Evolutionary conservation across 257 asterid genomes (phyloP).

Genomic region (Ehretia macrophylla): DNA sequence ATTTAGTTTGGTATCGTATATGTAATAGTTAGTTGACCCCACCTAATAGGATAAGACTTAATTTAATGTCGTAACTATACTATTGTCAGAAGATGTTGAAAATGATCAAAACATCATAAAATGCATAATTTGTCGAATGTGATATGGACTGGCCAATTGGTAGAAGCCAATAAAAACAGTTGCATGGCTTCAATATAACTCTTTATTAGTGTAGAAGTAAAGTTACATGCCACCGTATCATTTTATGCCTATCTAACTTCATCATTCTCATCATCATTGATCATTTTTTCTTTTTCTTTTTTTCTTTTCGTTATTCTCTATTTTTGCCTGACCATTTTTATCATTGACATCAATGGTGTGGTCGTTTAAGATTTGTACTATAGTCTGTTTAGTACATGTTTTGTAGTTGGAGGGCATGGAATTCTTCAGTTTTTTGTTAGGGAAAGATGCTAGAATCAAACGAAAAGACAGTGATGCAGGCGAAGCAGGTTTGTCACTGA

Average conservation of each 20-base stretch:
- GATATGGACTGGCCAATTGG: background rate
- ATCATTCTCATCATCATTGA: background rate
- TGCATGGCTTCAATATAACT: constrained; percentile 9
- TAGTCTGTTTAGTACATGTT: constrained; percentile 21
- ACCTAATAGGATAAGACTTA: too few species aligned
- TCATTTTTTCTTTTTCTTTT: background rate
- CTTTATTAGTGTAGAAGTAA: constrained; percentile 10
- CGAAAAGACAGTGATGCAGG: constrained; percentile 91
- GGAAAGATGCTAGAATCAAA: constrained; percentile 48
- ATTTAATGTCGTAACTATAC: too few species aligned
- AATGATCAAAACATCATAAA: too few species aligned
- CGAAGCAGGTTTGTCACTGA: constrained; percentile 57
- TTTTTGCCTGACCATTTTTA: background rate
- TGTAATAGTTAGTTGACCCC: too few species aligned
- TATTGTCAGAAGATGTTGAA: too few species aligned
- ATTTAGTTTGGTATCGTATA: too few species aligned
- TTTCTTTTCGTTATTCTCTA: background rate
- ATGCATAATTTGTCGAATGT: background rate
- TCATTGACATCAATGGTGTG: background rate
- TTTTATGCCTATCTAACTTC: background rate
- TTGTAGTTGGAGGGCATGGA: constrained; percentile 37
- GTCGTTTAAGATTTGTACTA: background rate
- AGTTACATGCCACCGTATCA: background rate
- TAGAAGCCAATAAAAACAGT: background rate
- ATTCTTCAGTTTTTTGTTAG: constrained; percentile 36